phyloP scores from a whole-genome alignment of 2,329 filamentous ascomycete species.

The Verticillium zaregamsianum region DNA sequence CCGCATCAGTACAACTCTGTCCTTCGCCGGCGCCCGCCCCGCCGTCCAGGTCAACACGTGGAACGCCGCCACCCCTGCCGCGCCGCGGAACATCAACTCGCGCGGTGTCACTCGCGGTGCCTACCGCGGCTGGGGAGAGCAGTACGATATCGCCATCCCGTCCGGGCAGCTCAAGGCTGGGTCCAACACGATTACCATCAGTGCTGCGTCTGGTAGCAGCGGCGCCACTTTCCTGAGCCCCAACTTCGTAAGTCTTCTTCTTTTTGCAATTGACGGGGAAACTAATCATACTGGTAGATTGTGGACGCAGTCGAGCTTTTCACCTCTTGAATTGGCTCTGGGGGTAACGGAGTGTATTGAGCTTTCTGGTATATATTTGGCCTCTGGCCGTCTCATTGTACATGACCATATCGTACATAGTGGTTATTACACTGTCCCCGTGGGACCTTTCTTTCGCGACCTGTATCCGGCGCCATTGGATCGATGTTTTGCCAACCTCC shows the following conservation, averaged over 20 bases:
- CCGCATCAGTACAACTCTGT: constrained; percentile 60
- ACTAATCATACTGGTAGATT: constrained; percentile 1
- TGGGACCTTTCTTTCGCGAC: neutral
- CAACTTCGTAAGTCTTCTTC: constrained; percentile 37
- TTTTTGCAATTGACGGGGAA: too few species aligned
- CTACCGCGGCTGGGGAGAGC: constrained; percentile 59
- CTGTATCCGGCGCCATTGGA: neutral
- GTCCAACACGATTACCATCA: constrained; percentile 59
- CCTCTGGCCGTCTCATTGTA: neutral
- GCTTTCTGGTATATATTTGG: neutral
- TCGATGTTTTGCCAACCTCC: neutral
- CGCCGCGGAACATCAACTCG: constrained; percentile 60
- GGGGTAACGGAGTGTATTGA: neutral
- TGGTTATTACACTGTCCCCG: neutral
- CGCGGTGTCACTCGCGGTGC: constrained; percentile 62
- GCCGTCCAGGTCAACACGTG: constrained; percentile 53
- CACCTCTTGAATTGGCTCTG: neutral
- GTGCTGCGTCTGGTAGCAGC: constrained; percentile 52
- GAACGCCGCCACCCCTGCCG: constrained; percentile 40
- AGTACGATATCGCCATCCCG: constrained; percentile 59
- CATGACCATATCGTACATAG: neutral
- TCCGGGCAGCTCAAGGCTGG: constrained; percentile 55
- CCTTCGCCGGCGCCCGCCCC: constrained; percentile 57
- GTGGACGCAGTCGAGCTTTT: constrained; percentile 14
- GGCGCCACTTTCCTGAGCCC: constrained; percentile 53